Evolutionary conservation across 2,329 filamentous ascomycete genomes (phyloP).

Genomic region (Trichophyton rubrum): DNA sequence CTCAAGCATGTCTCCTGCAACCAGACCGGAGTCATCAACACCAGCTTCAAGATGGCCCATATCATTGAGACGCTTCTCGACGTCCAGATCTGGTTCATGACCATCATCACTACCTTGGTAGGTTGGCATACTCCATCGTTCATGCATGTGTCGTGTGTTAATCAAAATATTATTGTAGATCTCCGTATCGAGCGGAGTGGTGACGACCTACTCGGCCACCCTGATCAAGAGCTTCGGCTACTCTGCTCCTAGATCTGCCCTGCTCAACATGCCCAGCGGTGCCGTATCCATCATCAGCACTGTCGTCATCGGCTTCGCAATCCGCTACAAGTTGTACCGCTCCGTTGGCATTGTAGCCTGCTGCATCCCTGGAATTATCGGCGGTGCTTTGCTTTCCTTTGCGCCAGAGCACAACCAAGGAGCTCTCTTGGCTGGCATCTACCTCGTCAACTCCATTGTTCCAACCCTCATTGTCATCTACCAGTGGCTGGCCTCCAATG

Average conservation of each 20-base stretch:
- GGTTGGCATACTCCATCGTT: constrained; percentile 10
- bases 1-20: constrained; percentile 13
- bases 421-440: constrained; percentile 28
- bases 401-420: constrained; percentile 26
- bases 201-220: constrained; percentile 35
- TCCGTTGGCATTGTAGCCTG: constrained; percentile 31
- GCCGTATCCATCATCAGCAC: constrained; percentile 29
- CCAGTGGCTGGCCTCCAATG: constrained; percentile 34
- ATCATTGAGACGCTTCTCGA: constrained; percentile 15
- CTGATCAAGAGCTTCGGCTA: constrained; percentile 34
- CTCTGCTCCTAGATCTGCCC: constrained; percentile 28
- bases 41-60: constrained; percentile 12
- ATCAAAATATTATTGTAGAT: constrained; percentile 22
- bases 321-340: constrained; percentile 29
- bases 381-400: constrained; percentile 25
- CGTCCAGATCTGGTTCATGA: constrained; percentile 18
- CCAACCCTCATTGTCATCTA: constrained; percentile 22
- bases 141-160: constrained; percentile 14
- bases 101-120: constrained; percentile 16
- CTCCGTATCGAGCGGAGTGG: constrained; percentile 33
- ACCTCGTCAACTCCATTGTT: constrained; percentile 24
- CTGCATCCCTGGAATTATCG: constrained; percentile 19
- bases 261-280: constrained; percentile 36
- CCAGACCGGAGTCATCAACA: constrained; percentile 14
- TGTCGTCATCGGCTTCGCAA: constrained; percentile 28